Percentiles rank a stretch among this genome's conserved stretches.
Evolutionary conservation across 495 filamentous ascomycete species (phyloP).

Genomic region (Staphylotrichum tortipilum): DNA sequence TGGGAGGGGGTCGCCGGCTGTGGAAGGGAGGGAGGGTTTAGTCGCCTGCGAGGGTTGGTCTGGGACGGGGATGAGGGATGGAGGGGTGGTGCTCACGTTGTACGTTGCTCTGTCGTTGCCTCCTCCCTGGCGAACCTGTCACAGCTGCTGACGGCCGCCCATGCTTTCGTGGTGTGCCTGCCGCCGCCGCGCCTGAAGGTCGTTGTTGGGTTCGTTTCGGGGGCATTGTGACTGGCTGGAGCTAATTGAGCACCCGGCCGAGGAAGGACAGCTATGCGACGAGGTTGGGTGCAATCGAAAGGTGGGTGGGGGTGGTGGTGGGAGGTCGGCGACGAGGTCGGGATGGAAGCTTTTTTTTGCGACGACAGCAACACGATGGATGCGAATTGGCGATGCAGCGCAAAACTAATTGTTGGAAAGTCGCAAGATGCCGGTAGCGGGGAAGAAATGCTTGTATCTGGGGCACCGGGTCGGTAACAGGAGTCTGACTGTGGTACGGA

Average conservation of each 20-base stretch:
- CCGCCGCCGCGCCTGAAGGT: not conserved
- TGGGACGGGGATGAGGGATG: no score
- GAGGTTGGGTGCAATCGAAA: not conserved
- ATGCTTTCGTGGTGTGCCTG: not conserved
- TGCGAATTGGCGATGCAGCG: not conserved
- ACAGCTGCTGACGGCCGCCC: not conserved
- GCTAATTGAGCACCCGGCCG: not conserved
- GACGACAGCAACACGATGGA: not conserved
- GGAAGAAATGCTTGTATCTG: not conserved
- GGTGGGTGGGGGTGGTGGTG: not conserved
- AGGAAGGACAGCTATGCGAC: not conserved
- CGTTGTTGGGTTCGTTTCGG: conserved; percentile 2
- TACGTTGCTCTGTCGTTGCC: conserved; percentile 13
- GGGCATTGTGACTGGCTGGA: not conserved
- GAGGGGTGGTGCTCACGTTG: conserved; percentile 19
- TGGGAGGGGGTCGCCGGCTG: conserved; percentile 68
- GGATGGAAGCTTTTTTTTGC: conserved; percentile 7
- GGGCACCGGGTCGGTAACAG: not conserved
- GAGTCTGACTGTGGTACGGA: no score
- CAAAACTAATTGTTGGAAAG: not conserved
- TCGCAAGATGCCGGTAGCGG: not conserved
- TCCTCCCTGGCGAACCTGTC: not conserved
- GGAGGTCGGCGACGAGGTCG: not conserved
- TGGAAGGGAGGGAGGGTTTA: not conserved
- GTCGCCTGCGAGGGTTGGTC: not conserved